Evolutionary conservation across 495 filamentous ascomycete genomes (phyloP).

Genomic region (Annulohypoxylon nitens): DNA sequence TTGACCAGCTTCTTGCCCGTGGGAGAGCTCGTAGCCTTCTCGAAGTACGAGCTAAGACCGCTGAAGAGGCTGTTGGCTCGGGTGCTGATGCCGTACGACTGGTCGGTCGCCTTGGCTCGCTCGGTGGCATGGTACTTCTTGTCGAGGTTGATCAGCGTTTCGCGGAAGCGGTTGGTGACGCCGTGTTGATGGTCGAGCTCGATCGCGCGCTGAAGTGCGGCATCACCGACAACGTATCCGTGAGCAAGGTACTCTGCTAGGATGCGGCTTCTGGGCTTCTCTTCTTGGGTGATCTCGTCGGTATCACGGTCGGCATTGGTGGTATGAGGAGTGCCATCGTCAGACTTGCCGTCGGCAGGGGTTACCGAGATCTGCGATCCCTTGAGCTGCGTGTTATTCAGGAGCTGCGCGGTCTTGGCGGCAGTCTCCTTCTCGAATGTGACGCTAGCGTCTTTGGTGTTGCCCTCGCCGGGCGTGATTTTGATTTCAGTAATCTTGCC

Average conservation of each 20-base stretch:
- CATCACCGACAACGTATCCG: constrained; percentile 89
- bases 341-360: constrained; percentile 72
- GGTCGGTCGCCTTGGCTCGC: constrained; percentile 79
- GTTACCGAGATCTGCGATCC: constrained; percentile 82
- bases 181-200: constrained; percentile 91
- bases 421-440: constrained; percentile 97
- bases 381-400: constrained; percentile 95
- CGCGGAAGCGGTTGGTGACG: constrained; percentile 80
- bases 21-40: constrained; percentile 87
- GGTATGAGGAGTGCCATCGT: constrained; percentile 67
- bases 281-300: constrained; percentile 86
- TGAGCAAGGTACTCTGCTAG: constrained; percentile 95
- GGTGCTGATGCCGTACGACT: constrained; percentile 77
- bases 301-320: constrained; percentile 67
- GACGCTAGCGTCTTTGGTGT: constrained; percentile 83
- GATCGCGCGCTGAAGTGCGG: constrained; percentile 86
- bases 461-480: constrained; percentile 73
- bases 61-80: constrained; percentile 74
- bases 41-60: constrained; percentile 85
- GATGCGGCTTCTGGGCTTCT: constrained; percentile 94
- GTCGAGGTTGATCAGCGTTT: constrained; percentile 80
- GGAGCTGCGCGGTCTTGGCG: constrained; percentile 93
- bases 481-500: constrained; percentile 90
- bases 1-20: constrained; percentile 85
- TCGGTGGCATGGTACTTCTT: constrained; percentile 83